These are phyloP conservation scores for Colletotrichum sp. DNA, from an alignment of 2,329 filamentous ascomycete species.

Conservation along the genomic window DNA sequence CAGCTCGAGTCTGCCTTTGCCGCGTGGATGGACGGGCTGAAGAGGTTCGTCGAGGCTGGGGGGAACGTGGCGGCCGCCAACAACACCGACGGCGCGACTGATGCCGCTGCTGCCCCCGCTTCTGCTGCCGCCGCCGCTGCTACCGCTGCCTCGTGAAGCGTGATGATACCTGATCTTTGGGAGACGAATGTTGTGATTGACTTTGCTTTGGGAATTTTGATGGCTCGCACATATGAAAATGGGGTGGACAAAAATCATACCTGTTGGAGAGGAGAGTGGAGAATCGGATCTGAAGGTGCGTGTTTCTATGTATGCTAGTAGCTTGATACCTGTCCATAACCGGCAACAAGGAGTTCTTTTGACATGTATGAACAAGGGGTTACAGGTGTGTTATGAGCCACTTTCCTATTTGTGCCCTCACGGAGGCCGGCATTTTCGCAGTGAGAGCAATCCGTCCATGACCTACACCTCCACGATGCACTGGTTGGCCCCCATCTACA, in stretches of 20 bases:
- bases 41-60: conserved; percentile 30
- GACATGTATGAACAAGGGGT: not conserved
- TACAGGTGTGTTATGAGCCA: not conserved
- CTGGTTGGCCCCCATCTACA: not conserved
- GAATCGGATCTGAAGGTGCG: not conserved
- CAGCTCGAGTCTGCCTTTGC: conserved; percentile 38
- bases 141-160: conserved; percentile 1
- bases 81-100: not conserved
- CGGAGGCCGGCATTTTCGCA: not conserved
- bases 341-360: conserved; percentile 1
- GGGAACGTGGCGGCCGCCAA: not conserved
- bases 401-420: not conserved
- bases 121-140: not conserved
- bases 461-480: not conserved
- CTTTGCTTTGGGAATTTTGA: not conserved
- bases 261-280: not conserved
- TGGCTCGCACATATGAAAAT: not conserved
- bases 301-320: conserved; percentile 5
- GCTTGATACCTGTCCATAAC: conserved; percentile 19
- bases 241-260: not conserved
- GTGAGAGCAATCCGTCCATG: not conserved
- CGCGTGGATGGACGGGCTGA: conserved; percentile 44
- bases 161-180: not conserved
- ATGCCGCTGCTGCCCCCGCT: not conserved
- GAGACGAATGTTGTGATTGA: not conserved